These are phyloP conservation scores for Colletotrichum australisinense DNA, from an alignment of 2,329 filamentous ascomycete species.

Conservation along the genomic window DNA sequence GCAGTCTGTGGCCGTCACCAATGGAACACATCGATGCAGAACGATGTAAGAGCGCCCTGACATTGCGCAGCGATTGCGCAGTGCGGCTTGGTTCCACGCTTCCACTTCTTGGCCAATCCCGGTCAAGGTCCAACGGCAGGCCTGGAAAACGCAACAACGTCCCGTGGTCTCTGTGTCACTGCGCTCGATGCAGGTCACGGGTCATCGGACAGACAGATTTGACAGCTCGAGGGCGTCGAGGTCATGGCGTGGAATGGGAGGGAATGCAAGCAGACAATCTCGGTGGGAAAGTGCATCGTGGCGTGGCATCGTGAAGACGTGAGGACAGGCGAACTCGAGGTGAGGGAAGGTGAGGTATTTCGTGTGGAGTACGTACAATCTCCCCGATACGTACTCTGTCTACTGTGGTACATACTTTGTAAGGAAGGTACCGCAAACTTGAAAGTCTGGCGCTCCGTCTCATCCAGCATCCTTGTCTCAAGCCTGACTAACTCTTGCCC, in stretches of 20 bases:
- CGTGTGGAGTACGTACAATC: not conserved
- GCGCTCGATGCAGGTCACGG: constrained; percentile 2
- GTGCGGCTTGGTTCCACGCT: constrained; percentile 17
- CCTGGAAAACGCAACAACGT: not conserved
- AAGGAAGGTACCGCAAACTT: not conserved
- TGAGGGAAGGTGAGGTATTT: not conserved
- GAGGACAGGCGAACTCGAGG: not conserved
- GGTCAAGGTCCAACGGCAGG: constrained; percentile 5
- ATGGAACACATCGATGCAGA: not conserved
- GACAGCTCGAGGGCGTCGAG: constrained; percentile 13
- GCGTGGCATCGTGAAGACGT: not conserved
- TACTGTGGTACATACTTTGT: not conserved
- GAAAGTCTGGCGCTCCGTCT: constrained; percentile 6
- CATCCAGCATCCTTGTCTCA: constrained; percentile 27
- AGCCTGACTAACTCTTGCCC: constrained; percentile 26
- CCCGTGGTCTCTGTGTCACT: constrained; percentile 21
- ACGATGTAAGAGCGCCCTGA: constrained; percentile 16
- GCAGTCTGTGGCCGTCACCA: not conserved
- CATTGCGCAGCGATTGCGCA: constrained; percentile 13
- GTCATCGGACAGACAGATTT: constrained; percentile 17
- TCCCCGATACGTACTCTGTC: not conserved
- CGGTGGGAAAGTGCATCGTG: not conserved
- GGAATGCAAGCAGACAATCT: not conserved
- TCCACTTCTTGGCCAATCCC: constrained; percentile 12
- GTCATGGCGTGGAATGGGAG: constrained; percentile 12